Evolutionary conservation across 352 stramenopile species (phyloP).

Genomic region (Globisporangium paddicum): DNA sequence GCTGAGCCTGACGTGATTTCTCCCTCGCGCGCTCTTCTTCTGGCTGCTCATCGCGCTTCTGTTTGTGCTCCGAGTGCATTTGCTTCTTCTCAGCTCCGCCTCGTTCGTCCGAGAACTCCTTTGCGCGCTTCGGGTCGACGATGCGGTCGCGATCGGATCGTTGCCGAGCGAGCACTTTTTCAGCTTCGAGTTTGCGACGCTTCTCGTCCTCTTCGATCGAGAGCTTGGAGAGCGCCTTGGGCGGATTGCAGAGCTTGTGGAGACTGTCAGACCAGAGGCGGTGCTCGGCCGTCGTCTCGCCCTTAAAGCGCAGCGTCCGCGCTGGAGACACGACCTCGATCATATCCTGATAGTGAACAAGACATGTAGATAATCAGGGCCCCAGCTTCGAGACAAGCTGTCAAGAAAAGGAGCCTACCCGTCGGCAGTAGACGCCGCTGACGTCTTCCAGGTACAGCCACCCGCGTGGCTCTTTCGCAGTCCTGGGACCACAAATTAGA

Average conservation of each 20-base stretch:
- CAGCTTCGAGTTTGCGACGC: slow-evolving; percentile 1
- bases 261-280: slow-evolving; percentile 79
- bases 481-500: slow-evolving; percentile 21
- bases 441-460: slow-evolving; percentile 82
- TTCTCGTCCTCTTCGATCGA: slow-evolving; percentile 10
- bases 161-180: slow-evolving; percentile 4
- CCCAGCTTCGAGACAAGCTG: background rate
- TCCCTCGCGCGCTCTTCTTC: slow-evolving; percentile 8
- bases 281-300: slow-evolving; percentile 75
- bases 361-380: too few species aligned
- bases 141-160: slow-evolving; percentile 23
- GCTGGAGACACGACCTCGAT: slow-evolving; percentile 78
- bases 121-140: slow-evolving; percentile 19
- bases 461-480: slow-evolving; percentile 65
- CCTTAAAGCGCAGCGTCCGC: slow-evolving; percentile 70
- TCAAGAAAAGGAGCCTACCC: slow-evolving; percentile 23
- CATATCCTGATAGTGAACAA: slow-evolving; percentile 41
- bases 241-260: slow-evolving; percentile 60
- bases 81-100: slow-evolving; percentile 11
- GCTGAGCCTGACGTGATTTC: slow-evolving; percentile 5
- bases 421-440: slow-evolving; percentile 61
- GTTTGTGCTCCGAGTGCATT: slow-evolving; percentile 14
- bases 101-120: slow-evolving; percentile 9
- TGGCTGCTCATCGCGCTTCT: slow-evolving; percentile 14
- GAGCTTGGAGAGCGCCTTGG: slow-evolving; percentile 14